phyloP scores from a whole-genome alignment of 495 filamentous ascomycete genomes.

The Filosporella fistucella region DNA sequence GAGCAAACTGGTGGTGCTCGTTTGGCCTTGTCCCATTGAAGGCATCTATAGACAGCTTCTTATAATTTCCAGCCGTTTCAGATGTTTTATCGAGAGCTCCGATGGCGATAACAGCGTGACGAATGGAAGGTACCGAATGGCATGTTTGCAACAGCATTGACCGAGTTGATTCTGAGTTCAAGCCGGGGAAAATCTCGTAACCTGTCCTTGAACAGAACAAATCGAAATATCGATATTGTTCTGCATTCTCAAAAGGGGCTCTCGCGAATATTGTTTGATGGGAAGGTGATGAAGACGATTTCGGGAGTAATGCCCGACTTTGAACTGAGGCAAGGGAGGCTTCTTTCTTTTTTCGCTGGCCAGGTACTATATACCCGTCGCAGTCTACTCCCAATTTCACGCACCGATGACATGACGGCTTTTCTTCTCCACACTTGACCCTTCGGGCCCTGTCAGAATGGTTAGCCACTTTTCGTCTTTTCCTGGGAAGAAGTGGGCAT shows the following conservation, averaged over 20 bases:
- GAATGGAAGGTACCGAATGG: neutral
- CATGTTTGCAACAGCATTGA: neutral
- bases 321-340: neutral
- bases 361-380: neutral
- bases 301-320: neutral
- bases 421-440: slow-evolving; percentile 1
- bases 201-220: neutral
- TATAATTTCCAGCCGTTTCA: too few species aligned
- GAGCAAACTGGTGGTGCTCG: neutral
- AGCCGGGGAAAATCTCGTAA: neutral
- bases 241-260: neutral
- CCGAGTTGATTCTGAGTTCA: neutral
- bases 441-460: too few species aligned
- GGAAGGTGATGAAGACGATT: neutral
- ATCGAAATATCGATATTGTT: neutral
- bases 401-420: neutral
- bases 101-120: slow-evolving; percentile 1
- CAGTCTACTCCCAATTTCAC: neutral
- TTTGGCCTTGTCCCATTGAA: too few species aligned
- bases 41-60: too few species aligned
- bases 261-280: neutral
- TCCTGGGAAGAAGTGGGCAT: too few species aligned
- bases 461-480: too few species aligned
- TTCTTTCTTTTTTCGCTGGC: neutral
- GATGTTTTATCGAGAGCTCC: slow-evolving; percentile 2